Evolutionary conservation across 805 yeast genomes (phyloP), one percentile per base, ranked within the genome.

Genomic region (Saturnispora sekii): DNA sequence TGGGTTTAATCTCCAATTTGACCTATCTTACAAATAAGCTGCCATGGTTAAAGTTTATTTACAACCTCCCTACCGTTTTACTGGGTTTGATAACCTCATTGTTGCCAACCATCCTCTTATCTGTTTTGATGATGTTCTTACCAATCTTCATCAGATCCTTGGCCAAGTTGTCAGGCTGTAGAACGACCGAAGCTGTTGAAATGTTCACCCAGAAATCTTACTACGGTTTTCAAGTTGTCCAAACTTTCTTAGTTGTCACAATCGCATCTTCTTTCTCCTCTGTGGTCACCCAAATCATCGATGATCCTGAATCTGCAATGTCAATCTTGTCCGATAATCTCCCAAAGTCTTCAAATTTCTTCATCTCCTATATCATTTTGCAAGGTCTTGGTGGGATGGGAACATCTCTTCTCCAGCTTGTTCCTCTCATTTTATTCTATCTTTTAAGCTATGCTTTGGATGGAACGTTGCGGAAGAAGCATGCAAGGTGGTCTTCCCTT

Each of bases 261-360:
- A 61, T 83, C 47, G 69, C 88, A 1, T 81, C 88, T 1, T 78
- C 87, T 40, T 84, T 85, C 18, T 66, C 87, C 1, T 73, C 87
- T 2, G 75, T 79, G 3, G 84, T 76, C 7, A 73, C 84, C 2
- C 72, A 73, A 53, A 78, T 83, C 51, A 64, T 77, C 40, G 72
- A 74, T 43, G 56, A 76, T 1, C 89, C 89, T 18, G 58, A 76
- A 1, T 60, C 68, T 43, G 81, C 79, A 1, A 72, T 82, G 79
- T 47, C 51, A 11, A 55, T 82, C 30, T 66, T 83, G 45, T 81
- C 88, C n/a, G 55, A 66, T n/a, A 77, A 79, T 52, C 69, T 83
- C 50, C 90, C 90, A 45, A 77, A 74, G 52, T 70, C 88, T 5
- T 81, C 88, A 29, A 83, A 83, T 63, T 83, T 82, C 56, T 82